These are phyloP conservation scores for Smithsoniella earleae DNA, from an alignment of 163 green algal species.

Conservation along the genomic window DNA sequence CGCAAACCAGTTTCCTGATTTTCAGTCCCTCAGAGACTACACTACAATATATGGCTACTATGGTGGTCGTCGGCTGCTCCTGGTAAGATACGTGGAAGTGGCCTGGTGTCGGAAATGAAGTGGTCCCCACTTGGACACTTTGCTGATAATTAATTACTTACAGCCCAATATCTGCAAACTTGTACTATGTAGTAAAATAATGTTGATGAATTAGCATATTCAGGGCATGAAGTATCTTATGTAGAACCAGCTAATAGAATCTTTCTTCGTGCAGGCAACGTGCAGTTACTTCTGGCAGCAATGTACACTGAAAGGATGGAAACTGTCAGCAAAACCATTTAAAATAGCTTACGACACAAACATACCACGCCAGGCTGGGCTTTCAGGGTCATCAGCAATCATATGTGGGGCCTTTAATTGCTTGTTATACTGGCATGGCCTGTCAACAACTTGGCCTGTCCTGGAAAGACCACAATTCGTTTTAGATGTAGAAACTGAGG, in stretches of 20 bases:
- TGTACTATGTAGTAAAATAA: neutral
- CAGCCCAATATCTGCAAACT: no score
- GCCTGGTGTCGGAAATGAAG: neutral
- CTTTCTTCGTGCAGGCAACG: conserved; percentile 48
- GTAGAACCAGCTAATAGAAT: neutral
- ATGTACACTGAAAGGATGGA: conserved; percentile 44
- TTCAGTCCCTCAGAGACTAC: conserved; percentile 21
- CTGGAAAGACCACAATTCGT: conserved; percentile 54
- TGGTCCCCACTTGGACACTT: no score
- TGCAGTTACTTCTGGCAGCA: conserved; percentile 57
- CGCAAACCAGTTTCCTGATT: conserved; percentile 11
- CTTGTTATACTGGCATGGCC: conserved; percentile 48
- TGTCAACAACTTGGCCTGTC: conserved; percentile 45
- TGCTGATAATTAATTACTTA: no score
- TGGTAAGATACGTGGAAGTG: conserved; percentile 30
- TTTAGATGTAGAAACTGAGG: conserved; percentile 57
- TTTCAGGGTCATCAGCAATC: conserved; percentile 82
- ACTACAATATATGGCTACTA: conserved; percentile 36
- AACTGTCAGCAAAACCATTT: conserved; percentile 48
- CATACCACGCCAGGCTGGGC: conserved; percentile 69
- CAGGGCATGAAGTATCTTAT: neutral
- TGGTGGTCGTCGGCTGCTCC: conserved; percentile 46
- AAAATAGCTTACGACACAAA: conserved; percentile 72
- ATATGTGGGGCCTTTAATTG: conserved; percentile 66
- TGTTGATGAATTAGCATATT: neutral